Evolutionary conservation across 768 basidiomycete genomes (phyloP).

Genomic region (Tylopilus rubrobrunneus): DNA sequence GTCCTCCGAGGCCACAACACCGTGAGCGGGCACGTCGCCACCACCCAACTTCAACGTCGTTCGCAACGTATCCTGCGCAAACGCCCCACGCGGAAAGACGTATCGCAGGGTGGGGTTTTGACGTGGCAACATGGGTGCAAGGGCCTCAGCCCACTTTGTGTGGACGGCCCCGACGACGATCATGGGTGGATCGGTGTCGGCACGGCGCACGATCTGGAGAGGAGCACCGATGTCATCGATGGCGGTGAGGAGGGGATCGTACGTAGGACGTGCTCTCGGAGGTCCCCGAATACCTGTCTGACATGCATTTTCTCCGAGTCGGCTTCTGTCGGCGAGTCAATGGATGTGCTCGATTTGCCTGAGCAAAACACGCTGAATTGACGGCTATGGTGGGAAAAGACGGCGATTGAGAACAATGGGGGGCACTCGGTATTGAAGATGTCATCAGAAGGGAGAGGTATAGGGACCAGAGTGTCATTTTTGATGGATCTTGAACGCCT

Average conservation of each 20-base stretch:
- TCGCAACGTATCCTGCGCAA: not conserved
- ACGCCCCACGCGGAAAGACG: not conserved
- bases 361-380: conserved; percentile 20
- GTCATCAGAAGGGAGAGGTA: conserved; percentile 1
- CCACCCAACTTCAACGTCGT: not conserved
- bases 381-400: conserved; percentile 10
- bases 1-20: not conserved
- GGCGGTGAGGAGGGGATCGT: conserved; percentile 1
- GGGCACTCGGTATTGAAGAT: not conserved
- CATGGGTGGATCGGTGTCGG: conserved; percentile 9
- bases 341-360: not conserved
- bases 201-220: not conserved
- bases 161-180: conserved; percentile 6
- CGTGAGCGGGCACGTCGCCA: not conserved
- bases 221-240: not conserved
- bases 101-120: conserved; percentile 4
- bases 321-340: not conserved
- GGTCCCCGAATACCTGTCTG: conserved; percentile 8
- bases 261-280: conserved; percentile 7
- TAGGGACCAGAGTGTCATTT: conserved; percentile 18
- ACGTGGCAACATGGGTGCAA: conserved; percentile 5
- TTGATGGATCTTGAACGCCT: conserved; percentile 14
- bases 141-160: conserved; percentile 7
- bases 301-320: conserved; percentile 18
- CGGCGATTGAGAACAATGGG: conserved; percentile 17